Evolutionary conservation across 2,329 filamentous ascomycete species (phyloP).

Genomic region (Ceratocystiopsis sp.): DNA sequence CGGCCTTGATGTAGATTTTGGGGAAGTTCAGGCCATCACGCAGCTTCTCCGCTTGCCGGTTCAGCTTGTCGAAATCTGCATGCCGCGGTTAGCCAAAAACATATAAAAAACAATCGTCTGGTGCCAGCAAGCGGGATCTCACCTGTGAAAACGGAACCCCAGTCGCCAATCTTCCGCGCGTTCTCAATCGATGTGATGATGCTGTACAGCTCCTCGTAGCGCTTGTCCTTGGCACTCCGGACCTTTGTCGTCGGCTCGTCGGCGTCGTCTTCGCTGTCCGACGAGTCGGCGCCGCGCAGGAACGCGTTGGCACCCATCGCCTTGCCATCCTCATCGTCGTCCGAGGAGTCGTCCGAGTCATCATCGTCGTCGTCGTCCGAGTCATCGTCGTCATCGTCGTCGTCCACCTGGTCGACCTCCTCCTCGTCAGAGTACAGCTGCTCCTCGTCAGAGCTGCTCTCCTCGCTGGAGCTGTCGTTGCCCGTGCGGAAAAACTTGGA

Average conservation of each 20-base stretch:
- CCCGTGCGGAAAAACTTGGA: slow-evolving; percentile 95
- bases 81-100: background rate
- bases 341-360: slow-evolving; percentile 26
- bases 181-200: slow-evolving; percentile 90
- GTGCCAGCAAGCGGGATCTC: slow-evolving; percentile 10
- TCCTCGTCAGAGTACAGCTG: slow-evolving; percentile 76
- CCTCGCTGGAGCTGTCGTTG: slow-evolving; percentile 86
- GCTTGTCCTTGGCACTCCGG: slow-evolving; percentile 97
- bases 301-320: slow-evolving; percentile 64
- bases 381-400: slow-evolving; percentile 44
- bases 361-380: slow-evolving; percentile 28
- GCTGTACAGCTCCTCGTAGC: slow-evolving; percentile 79
- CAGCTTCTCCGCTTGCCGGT: slow-evolving; percentile 68
- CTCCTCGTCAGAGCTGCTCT: slow-evolving; percentile 93
- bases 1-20: slow-evolving; percentile 81
- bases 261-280: slow-evolving; percentile 68
- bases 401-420: slow-evolving; percentile 39
- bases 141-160: slow-evolving; percentile 84
- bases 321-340: slow-evolving; percentile 40
- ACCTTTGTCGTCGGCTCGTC: slow-evolving; percentile 74
- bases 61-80: slow-evolving; percentile 85
- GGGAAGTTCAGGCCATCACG: slow-evolving; percentile 61
- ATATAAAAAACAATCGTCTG: slow-evolving; percentile 14
- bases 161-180: slow-evolving; percentile 93
- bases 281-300: slow-evolving; percentile 49